Conservation (phyloP, 176 grass and related monocot species). For the Chloris gayana region DNA sequence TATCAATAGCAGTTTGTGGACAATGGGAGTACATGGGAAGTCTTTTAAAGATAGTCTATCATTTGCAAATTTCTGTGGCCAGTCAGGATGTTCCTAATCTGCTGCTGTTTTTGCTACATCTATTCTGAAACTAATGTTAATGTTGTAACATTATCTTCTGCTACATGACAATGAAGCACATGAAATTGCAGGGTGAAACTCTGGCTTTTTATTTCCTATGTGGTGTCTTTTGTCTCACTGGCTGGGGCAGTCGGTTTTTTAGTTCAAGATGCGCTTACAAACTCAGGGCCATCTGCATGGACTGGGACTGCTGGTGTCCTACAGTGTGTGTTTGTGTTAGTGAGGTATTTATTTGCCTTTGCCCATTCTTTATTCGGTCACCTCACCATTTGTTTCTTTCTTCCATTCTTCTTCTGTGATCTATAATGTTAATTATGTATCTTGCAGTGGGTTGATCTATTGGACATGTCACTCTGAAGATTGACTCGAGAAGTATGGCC, state of each 20-base stretch:
- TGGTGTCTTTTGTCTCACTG: conserved; percentile 86
- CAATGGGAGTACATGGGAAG: background rate
- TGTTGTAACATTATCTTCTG: background rate
- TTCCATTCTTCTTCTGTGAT: background rate
- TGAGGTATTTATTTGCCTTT: conserved; percentile 85
- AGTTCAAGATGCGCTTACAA: conserved; percentile 72
- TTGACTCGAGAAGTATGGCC: conserved; percentile 27
- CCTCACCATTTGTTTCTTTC: background rate
- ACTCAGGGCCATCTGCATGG: conserved; percentile 74
- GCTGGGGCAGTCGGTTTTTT: conserved; percentile 66
- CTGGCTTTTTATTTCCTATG: conserved; percentile 87
- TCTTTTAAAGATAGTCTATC: background rate
- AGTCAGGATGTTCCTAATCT: background rate
- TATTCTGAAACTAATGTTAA: background rate
- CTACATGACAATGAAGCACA: background rate
- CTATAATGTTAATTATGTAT: conserved; percentile 6
- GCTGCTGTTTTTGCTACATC: background rate
- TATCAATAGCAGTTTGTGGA: too few relatives aligned
- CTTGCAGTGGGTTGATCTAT: conserved; percentile 77
- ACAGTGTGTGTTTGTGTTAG: conserved; percentile 72
- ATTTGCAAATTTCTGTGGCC: background rate
- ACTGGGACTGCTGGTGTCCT: conserved; percentile 75
- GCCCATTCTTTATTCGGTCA: background rate
- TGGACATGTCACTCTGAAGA: conserved; percentile 84
- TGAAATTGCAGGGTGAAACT: conserved; percentile 76